Conservation (phyloP, 805 yeast genomes). For the Spathaspora arborariae region DNA sequence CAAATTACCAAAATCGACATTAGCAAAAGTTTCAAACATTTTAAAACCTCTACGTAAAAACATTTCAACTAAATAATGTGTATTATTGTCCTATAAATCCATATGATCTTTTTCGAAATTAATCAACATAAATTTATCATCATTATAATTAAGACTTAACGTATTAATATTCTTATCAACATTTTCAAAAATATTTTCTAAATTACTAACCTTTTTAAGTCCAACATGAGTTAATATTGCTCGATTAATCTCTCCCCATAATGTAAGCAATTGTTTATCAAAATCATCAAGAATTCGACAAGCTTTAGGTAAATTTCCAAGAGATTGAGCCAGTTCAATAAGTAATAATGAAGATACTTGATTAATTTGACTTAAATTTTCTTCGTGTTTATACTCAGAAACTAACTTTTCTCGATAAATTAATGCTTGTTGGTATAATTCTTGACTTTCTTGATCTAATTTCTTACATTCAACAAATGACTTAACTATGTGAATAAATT, state of each 20-base stretch:
- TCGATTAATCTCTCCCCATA: constrained; percentile 22
- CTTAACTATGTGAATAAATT: constrained; percentile 21
- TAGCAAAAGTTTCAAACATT: neutral
- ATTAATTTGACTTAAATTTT: constrained; percentile 11
- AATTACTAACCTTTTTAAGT: constrained; percentile 22
- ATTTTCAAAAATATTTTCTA: constrained; percentile 28
- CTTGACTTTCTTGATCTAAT: constrained; percentile 1
- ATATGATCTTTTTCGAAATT: constrained; percentile 36
- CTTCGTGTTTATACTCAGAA: constrained; percentile 1
- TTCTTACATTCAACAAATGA: constrained; percentile 15
- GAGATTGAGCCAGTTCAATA: constrained; percentile 16
- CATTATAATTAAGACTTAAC: constrained; percentile 26
- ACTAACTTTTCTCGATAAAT: constrained; percentile 14
- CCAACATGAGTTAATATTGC: constrained; percentile 21
- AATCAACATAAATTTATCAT: constrained; percentile 32
- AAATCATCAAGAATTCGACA: constrained; percentile 18
- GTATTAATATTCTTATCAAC: constrained; percentile 27
- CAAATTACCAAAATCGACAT: neutral
- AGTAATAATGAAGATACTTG: constrained; percentile 21
- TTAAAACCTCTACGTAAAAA: neutral
- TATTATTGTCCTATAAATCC: constrained; percentile 14
- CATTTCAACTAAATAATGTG: neutral
- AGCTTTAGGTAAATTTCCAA: constrained; percentile 20
- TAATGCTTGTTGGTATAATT: constrained; percentile 17
- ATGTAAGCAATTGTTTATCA: constrained; percentile 13